Evolutionary conservation across 176 grass and related monocot species (phyloP), one percentile per base, ranked within the genome.

Genomic region (Calamus simplicifolius): DNA sequence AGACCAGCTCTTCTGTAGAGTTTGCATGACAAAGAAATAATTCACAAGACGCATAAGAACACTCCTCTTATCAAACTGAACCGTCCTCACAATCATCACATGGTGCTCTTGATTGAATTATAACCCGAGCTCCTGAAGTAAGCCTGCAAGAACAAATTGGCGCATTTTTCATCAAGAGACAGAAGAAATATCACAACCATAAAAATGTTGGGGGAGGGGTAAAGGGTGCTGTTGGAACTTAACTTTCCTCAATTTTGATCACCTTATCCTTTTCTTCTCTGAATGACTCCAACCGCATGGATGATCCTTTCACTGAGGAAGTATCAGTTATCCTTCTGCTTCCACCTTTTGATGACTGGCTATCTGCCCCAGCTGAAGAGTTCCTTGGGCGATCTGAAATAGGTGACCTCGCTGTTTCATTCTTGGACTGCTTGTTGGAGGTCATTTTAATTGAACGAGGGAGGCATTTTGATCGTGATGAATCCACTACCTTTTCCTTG

Each of bases 201-300:
- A 85, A 80, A 80, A 57, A 43, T 43, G 35, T 43, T 43, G 2
- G 8, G 31, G 31, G 35, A 43, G 35, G 35, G 35, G 8, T 23
- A 23, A 23, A 43, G 35, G 35, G 35, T 43, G 8, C 35, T 43
- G 35, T 43, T 2, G 52, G 52, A 55, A 84, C 84, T 85, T 95
- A 95, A 76, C 89, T 95, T 95, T 95, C 89, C 57, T 95, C 89
- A 10, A 95, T 95, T 69, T 68, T 85, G 72, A 89, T 72, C 28
- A 85, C 73, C 69, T 73, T 95, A 64, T 95, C 89, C 75, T 73
- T 77, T 14, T 95, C 78, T 67, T 76, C 83, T 72, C 75, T 85
- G 69, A 81, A 95, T 48, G 85, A 84, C 23, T 85, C 85, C 14
- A 71, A 19, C 62, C 52, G 77, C 25, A 15, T 58, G 1, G 67